These are phyloP conservation scores for Eimeria praecox DNA, from an alignment of 169 alveolate genomes.

Conservation along the genomic window DNA sequence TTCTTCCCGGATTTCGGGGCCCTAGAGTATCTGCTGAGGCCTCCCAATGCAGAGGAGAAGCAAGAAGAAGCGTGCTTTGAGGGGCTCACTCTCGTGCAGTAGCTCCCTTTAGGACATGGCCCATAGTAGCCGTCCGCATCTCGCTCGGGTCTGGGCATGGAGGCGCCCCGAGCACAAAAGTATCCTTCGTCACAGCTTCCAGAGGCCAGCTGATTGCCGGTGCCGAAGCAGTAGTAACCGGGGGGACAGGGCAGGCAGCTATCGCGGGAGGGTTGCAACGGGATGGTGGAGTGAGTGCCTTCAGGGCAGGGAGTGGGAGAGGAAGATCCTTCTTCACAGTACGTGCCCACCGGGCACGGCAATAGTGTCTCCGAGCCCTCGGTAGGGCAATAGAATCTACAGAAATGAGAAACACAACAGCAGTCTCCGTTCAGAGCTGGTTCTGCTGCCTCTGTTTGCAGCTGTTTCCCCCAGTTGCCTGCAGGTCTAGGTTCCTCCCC, in stretches of 20 bases:
- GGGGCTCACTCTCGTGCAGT: conserved; percentile 27
- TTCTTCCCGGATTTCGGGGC: not conserved
- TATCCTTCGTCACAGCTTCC: conserved; percentile 48
- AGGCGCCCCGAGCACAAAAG: conserved; percentile 38
- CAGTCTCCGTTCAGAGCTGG: not conserved
- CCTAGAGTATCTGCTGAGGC: not conserved
- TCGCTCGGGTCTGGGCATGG: not conserved
- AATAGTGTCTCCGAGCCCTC: not conserved
- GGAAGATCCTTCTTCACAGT: conserved; percentile 26
- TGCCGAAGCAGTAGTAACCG: not conserved
- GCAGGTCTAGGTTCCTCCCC: too few species aligned
- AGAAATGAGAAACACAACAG: not conserved
- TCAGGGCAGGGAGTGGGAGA: conserved; percentile 13
- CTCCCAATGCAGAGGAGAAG: not conserved
- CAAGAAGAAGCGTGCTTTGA: not conserved
- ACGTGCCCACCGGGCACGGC: conserved; percentile 61
- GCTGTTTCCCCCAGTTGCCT: too few species aligned
- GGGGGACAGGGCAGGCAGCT: conserved; percentile 64
- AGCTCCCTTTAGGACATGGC: conserved; percentile 28
- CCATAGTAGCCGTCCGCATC: not conserved
- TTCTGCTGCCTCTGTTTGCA: too few species aligned
- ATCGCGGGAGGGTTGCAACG: conserved; percentile 8
- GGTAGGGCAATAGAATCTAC: conserved; percentile 31
- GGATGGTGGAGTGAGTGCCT: not conserved
- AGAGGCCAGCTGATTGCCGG: conserved; percentile 7